Conservation (phyloP, 1,139 yeast genomes). For the Saccharomyces uvarum region DNA sequence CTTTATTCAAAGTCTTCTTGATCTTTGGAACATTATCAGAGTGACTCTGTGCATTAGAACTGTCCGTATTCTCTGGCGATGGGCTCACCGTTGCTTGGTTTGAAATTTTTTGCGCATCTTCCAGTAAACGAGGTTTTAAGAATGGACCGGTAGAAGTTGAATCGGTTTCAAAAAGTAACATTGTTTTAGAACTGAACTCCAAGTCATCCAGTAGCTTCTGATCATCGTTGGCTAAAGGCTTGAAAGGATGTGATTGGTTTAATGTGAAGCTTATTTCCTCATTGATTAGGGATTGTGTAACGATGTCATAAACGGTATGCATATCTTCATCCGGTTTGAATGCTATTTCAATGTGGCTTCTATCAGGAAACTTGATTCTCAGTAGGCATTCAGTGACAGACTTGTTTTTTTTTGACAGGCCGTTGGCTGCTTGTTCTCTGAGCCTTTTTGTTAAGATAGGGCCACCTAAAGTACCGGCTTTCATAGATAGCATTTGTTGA, state of each 20-base stretch:
- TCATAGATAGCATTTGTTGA: conserved; percentile 40
- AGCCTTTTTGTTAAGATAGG: conserved; percentile 30
- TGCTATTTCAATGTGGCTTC: conserved; percentile 42
- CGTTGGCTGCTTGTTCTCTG: conserved; percentile 25
- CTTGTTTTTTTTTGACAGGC: conserved; percentile 10
- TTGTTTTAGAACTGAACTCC: conserved; percentile 31
- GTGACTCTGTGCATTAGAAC: neutral
- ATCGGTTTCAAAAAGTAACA: conserved; percentile 28
- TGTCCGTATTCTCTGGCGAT: neutral
- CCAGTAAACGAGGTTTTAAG: conserved; percentile 26
- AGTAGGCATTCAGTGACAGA: conserved; percentile 32
- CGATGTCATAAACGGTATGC: conserved; percentile 37
- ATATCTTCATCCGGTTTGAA: conserved; percentile 36
- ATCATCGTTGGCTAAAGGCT: conserved; percentile 24
- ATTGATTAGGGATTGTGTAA: conserved; percentile 22
- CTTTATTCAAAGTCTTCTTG: conserved; percentile 18
- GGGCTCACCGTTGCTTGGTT: neutral
- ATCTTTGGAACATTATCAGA: neutral
- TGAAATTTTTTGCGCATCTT: conserved; percentile 7
- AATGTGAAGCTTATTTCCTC: conserved; percentile 36
- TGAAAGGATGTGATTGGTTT: conserved; percentile 42
- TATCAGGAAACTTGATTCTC: conserved; percentile 49
- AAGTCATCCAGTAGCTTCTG: conserved; percentile 20
- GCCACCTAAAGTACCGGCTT: conserved; percentile 30
- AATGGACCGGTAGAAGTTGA: conserved; percentile 14